Base-by-base conservation (phyloP, 208 protist species). In the Trypanosoma cruzi region DNA sequence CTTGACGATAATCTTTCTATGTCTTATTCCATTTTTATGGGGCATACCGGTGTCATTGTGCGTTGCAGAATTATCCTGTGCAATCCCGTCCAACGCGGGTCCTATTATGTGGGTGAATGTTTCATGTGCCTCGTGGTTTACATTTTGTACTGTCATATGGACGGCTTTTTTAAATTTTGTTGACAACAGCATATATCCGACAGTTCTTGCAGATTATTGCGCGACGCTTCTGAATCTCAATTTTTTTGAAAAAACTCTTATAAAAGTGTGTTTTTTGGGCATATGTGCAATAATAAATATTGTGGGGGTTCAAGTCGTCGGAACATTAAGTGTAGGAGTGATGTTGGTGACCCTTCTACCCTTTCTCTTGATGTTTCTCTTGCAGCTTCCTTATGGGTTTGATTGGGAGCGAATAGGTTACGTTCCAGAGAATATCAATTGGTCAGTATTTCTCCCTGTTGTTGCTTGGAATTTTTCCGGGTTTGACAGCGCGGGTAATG, bases 101-200 rank as follows among this genome's bases (percentile, higher is more conserved):
- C 87, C 89, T 32, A 92, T 92, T 53, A 96, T 96, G 92, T 96
- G 92, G 89, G 86, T 96, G 16, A 96, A 96, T 81, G 91, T 89
- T 52, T 48, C 87, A n/a, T 94, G 95, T 60, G 75, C 85, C 1
- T 75, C 85, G 8, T 95, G 89, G 86, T 71, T 94, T 66, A 95
- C 89, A 24, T 92, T 95, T 74, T 86, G 72, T 20, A 86, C 89
- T 55, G 85, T 95, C 40, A 64, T 94, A 57, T 96, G 92, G 88
- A 95, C 89, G 1, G 77, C 84, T 1, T 83, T 95, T 55, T 63
- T 96, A 37, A 94, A 95, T 64, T 80, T 85, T n/a, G 84, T 96
- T 0, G 92, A 96, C 62, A 96, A 96, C 80, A 93, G 88, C 64
- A 74, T 96, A 42, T 95, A 96, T 69, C 91, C 91, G 1, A 81